Base-by-base conservation (phyloP, 805 yeast genomes). In the Blastobotrys attinorum region DNA sequence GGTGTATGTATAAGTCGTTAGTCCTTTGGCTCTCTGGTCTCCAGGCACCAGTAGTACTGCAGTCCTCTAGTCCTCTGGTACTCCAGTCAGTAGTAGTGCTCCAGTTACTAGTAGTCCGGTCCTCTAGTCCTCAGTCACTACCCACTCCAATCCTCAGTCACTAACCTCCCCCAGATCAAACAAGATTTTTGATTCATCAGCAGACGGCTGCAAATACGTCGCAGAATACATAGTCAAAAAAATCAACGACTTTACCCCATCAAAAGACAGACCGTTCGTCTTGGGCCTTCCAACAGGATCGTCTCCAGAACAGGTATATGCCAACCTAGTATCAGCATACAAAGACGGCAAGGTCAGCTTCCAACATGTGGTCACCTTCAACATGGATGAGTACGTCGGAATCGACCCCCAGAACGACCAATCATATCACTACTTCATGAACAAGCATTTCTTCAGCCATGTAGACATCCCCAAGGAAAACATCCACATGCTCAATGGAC, bases 251-350 rank as follows among this genome's bases (percentile, higher is more conserved):
- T 75, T 74, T 46, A 49, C 46, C 2, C 79, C 81, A 11, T 65
- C 76, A 10, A 52, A 69, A 2, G 44, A 51, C 2, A 65, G 58
- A 35, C 80, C 81, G 15, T 54, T 48, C 13, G 77, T 77, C 1
- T 54, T 76, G 36, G 81, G 81, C 1, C 67, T 77, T 38, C 81
- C 81, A 25, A 76, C 81, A 2, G 81, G 81, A 2, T 75, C 80
- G 3, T 74, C 79, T 3, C 81, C 81, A 11, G 79, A 74, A 53
- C 73, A 72, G 3, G 72, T 76, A 10, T 76, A 76, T 54, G 62
- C 67, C 40, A 57, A 60, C 38, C 61, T 76, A 34, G 69, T 76
- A 21, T 60, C 61, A 38, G 70, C 70, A 8, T 63, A 75, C 59
- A 63, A 66, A 44, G 49, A 52, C 20, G 72, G 73, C 8, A 55